Evolutionary conservation across 495 filamentous ascomycete species (phyloP).

Genomic region (Hypoxylon fuscum): DNA sequence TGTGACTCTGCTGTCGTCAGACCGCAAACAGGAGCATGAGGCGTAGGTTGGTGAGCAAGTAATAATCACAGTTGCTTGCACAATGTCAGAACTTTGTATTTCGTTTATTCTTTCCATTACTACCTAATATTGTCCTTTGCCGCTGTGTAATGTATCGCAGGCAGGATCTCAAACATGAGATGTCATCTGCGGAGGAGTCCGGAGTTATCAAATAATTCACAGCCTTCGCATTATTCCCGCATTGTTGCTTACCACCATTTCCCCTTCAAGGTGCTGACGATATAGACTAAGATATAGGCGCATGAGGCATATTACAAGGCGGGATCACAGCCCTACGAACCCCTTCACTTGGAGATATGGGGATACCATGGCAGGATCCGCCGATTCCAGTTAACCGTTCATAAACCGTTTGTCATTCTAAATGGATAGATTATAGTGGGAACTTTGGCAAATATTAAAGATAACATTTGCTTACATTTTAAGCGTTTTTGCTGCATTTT

Average conservation of each 20-base stretch:
- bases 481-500: too few species aligned
- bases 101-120: not conserved
- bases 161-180: constrained; percentile 12
- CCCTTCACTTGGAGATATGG: not conserved
- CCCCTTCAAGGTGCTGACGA: constrained; percentile 23
- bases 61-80: not conserved
- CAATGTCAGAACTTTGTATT: not conserved
- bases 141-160: constrained; percentile 5
- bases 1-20: constrained; percentile 10
- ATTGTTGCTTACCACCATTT: constrained; percentile 7
- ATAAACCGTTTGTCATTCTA: too few species aligned
- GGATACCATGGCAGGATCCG: too few species aligned
- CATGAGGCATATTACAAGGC: constrained; percentile 23
- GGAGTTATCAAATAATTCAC: constrained; percentile 19
- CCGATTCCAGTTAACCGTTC: too few species aligned
- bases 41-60: not conserved
- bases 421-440: too few species aligned
- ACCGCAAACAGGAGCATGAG: not conserved
- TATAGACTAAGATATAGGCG: not conserved
- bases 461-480: too few species aligned
- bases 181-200: constrained; percentile 19
- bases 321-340: constrained; percentile 19
- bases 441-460: too few species aligned
- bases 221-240: constrained; percentile 20
- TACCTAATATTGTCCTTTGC: not conserved